phyloP scores from a whole-genome alignment of 441 rosid genomes.

The Raphanus hybrid region DNA sequence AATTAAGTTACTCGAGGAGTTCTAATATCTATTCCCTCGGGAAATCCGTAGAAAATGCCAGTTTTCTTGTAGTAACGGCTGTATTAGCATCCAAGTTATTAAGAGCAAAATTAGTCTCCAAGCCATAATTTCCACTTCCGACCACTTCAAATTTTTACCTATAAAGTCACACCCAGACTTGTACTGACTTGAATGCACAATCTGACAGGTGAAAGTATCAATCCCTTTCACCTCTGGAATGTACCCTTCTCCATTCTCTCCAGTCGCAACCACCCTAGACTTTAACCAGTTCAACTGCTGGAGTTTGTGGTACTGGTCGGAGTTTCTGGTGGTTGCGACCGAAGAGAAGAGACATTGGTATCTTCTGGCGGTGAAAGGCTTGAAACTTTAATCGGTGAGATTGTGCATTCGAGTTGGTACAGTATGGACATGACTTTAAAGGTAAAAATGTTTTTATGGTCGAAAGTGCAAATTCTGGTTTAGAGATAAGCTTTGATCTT shows the following conservation, averaged over 20 bases:
- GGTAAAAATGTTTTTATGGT: not conserved
- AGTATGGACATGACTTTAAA: not conserved
- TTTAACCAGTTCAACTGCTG: conserved; percentile 35
- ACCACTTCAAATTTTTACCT: conserved; percentile 61
- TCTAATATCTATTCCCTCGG: not conserved
- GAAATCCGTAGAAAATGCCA: not conserved
- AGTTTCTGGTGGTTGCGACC: too few species aligned
- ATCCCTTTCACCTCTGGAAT: conserved; percentile 55
- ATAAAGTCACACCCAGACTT: conserved; percentile 48
- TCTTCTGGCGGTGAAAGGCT: not conserved
- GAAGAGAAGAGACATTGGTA: not conserved
- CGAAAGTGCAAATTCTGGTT: not conserved
- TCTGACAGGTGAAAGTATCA: conserved; percentile 47
- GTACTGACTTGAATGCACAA: conserved; percentile 57
- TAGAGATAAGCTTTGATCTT: not conserved
- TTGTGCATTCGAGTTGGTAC: not conserved
- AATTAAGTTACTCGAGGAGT: too few species aligned
- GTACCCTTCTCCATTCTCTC: conserved; percentile 54
- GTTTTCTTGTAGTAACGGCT: conserved; percentile 23
- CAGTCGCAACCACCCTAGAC: conserved; percentile 69
- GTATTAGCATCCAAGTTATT: conserved; percentile 47
- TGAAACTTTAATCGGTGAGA: not conserved
- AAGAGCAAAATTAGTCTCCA: conserved; percentile 68
- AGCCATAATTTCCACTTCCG: conserved; percentile 72
- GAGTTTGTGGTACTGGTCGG: not conserved